A percentile compares a stretch with the other conserved stretches of the same genome.
Evolutionary conservation across 306 rosid species (phyloP).

Genomic region (Cucumis cinereus): DNA sequence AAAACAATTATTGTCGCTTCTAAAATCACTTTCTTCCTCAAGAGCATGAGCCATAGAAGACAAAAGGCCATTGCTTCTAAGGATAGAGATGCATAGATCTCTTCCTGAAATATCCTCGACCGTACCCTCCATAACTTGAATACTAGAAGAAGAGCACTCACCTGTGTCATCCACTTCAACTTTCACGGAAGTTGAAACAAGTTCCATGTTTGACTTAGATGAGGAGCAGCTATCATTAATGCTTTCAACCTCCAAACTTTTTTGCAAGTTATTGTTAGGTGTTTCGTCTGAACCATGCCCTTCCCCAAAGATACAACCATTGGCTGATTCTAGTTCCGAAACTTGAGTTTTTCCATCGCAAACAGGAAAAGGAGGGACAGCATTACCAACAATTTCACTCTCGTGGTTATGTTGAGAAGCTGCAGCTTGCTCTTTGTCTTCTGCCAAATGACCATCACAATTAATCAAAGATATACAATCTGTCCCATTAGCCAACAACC

Average conservation of each 20-base stretch:
- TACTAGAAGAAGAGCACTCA: constrained; percentile 82
- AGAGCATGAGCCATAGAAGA: constrained; percentile 15
- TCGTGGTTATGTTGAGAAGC: constrained; percentile 28
- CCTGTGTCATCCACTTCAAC: constrained; percentile 56
- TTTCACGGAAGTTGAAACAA: constrained; percentile 30
- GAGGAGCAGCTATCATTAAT: constrained; percentile 79
- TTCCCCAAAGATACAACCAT: constrained; percentile 11
- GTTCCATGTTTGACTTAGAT: constrained; percentile 69
- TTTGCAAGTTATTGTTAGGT: constrained; percentile 24
- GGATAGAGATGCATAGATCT: constrained; percentile 58
- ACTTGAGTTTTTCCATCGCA: constrained; percentile 9
- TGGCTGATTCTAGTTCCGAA: constrained; percentile 11
- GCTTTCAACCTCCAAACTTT: constrained; percentile 44
- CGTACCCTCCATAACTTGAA: constrained; percentile 29
- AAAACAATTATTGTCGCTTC: constrained; percentile 23
- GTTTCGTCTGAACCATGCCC: constrained; percentile 19
- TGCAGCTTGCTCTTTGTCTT: constrained; percentile 32
- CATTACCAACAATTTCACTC: constrained; percentile 21
- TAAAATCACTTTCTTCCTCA: constrained; percentile 21
- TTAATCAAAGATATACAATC: constrained; percentile 36
- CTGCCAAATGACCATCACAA: constrained; percentile 27
- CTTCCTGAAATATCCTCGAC: constrained; percentile 44
- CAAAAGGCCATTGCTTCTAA: constrained; percentile 53
- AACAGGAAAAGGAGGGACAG: constrained; percentile 14
- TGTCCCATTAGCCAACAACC: constrained; percentile 13